phyloP scores from a whole-genome alignment of 2,329 filamentous ascomycete species.

The Epichloe sibirici region DNA sequence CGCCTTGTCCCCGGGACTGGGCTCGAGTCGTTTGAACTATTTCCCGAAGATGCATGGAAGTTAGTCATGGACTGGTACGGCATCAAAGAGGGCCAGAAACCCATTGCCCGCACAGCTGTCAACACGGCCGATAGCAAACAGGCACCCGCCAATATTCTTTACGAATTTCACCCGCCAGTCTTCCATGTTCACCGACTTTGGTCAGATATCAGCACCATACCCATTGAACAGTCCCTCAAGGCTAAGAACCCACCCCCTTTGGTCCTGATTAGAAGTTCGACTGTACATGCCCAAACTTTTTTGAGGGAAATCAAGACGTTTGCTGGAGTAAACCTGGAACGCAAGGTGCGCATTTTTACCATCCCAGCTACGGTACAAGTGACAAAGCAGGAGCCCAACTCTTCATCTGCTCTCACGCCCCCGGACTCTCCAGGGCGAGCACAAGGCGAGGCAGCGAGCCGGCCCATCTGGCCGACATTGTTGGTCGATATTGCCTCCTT shows the following conservation, averaged over 20 bases:
- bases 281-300: slow-evolving; percentile 61
- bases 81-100: slow-evolving; percentile 51
- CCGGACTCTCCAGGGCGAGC: slow-evolving; percentile 26
- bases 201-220: slow-evolving; percentile 43
- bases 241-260: slow-evolving; percentile 47
- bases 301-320: slow-evolving; percentile 59
- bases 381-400: slow-evolving; percentile 21
- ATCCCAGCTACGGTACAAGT: slow-evolving; percentile 35
- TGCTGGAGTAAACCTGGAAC: slow-evolving; percentile 52
- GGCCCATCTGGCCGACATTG: slow-evolving; percentile 28
- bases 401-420: slow-evolving; percentile 24
- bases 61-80: slow-evolving; percentile 76
- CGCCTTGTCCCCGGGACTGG: slow-evolving; percentile 59
- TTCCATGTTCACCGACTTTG: slow-evolving; percentile 76
- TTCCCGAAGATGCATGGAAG: slow-evolving; percentile 73
- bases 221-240: slow-evolving; percentile 46
- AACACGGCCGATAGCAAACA: slow-evolving; percentile 45
- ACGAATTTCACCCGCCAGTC: slow-evolving; percentile 74
- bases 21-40: slow-evolving; percentile 60
- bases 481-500: slow-evolving; percentile 44
- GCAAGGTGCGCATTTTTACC: slow-evolving; percentile 68
- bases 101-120: slow-evolving; percentile 66
- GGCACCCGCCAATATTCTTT: slow-evolving; percentile 53
- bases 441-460: slow-evolving; percentile 12
- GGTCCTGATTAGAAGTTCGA: slow-evolving; percentile 58